Evolutionary conservation across 768 basidiomycete species (phyloP), one percentile per base, ranked within the genome.

Genomic region (Harrya chromipes): DNA sequence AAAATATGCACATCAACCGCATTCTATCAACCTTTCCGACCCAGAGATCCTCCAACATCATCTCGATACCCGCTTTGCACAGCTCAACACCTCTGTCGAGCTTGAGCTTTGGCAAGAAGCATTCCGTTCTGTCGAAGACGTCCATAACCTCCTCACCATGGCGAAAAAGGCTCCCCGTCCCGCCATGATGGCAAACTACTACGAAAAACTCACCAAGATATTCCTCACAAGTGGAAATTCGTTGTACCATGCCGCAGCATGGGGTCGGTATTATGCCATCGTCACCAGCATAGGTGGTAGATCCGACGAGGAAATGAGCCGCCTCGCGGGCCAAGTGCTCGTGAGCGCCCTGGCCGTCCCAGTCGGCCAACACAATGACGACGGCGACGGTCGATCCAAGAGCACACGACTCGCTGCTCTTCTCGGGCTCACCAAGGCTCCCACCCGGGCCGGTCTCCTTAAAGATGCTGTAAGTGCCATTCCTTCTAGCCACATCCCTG

Each of bases 51-150:
- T 97, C 43, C 89, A 95, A 63, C 91, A 91, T 59, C 90, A 97
- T 69, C 87, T 98, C 52, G 95, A 97, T 66, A 94, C 93, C 16
- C 91, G 94, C 48, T 98, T 99, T 67, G 89, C 90, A 23, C 94
- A 98, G 74, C 82, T 98, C 54, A 93, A 94, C 62, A 90, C 93
- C 17, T 94, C 94, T 1, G 94, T 98, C 58, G 94, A 98, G 68
- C 85, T 99, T 55, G 95, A 99, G 71, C 79, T 99, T 23, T 99
- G 95, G 95, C 94, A 97, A 64, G 95, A 97, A 63, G 95, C 93
- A 10, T 99, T 97, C 81, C 88, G 95, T 52, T 93, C 92, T 36
- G 93, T 97, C 52, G 95, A 99, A 69, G 95, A 99, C 68, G 90
- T 97, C 34, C 95, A 98, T 74, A 93, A 94, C 61, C 80, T 98